phyloP scores from a whole-genome alignment of 2,329 filamentous ascomycete genomes.

The Onygena corvina region DNA sequence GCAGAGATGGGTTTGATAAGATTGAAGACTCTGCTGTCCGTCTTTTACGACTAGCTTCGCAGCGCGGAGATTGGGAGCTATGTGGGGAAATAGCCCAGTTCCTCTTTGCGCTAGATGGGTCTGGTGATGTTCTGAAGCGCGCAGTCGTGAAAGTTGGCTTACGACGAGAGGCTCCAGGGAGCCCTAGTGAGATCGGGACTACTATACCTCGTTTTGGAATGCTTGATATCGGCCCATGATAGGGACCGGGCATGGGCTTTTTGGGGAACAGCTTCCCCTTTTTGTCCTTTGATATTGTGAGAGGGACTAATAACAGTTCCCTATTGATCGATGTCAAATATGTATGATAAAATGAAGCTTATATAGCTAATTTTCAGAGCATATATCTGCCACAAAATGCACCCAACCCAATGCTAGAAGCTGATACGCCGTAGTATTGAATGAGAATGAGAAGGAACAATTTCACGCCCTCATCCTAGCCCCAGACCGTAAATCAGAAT shows the following conservation, averaged over 20 bases:
- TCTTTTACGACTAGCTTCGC: constrained; percentile 66
- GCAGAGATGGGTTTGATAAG: constrained; percentile 39
- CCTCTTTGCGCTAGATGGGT: constrained; percentile 79
- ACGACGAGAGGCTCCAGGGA: constrained; percentile 2
- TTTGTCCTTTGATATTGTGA: too few species aligned
- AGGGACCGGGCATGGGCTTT: too few species aligned
- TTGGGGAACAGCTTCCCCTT: too few species aligned
- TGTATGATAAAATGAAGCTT: not conserved
- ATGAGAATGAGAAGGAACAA: not conserved
- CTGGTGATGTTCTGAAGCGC: constrained; percentile 58
- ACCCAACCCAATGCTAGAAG: not conserved
- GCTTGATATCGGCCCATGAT: not conserved
- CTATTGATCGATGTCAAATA: too few species aligned
- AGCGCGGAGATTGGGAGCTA: constrained; percentile 83
- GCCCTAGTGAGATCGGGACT: not conserved
- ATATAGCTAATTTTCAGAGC: not conserved
- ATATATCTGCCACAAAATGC: constrained; percentile 2
- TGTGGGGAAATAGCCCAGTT: constrained; percentile 95
- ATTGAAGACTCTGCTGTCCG: constrained; percentile 53
- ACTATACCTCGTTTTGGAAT: constrained; percentile 1
- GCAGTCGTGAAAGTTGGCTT: constrained; percentile 32
- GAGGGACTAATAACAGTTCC: too few species aligned
- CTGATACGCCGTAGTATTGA: not conserved
- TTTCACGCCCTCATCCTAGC: not conserved
- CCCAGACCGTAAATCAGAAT: not conserved